A percentile compares a stretch with the other conserved stretches of the same genome.
These are phyloP conservation scores for Xylaria venustula DNA, from an alignment of 495 filamentous ascomycete species.

Conservation along the genomic window DNA sequence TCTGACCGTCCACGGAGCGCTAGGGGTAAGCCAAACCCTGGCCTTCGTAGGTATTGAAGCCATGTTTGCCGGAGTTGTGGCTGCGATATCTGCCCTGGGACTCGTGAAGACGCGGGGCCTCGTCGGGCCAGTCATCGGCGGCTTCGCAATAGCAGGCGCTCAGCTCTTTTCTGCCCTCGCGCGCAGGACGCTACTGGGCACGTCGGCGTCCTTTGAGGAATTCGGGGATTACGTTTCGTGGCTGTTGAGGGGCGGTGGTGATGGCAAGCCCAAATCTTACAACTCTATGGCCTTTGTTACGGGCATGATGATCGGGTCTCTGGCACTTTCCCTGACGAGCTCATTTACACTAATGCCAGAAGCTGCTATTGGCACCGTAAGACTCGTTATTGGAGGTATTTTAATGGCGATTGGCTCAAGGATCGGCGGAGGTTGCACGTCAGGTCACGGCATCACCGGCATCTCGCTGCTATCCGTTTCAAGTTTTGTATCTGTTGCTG, in stretches of 20 bases:
- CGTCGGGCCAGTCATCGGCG: conserved; percentile 42
- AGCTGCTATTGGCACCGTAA: conserved; percentile 27
- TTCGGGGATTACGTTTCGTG: conserved; percentile 47
- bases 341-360: conserved; percentile 26
- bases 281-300: conserved; percentile 42
- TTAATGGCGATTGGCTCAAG: conserved; percentile 53
- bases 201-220: conserved; percentile 53
- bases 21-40: conserved; percentile 26
- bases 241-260: conserved; percentile 20
- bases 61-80: conserved; percentile 27
- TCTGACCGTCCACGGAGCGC: conserved; percentile 32
- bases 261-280: conserved; percentile 26
- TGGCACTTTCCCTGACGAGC: conserved; percentile 22
- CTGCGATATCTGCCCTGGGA: conserved; percentile 25
- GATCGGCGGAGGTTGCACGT: conserved; percentile 58
- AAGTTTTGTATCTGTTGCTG: conserved; percentile 51
- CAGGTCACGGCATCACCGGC: conserved; percentile 59
- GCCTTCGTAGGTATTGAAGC: conserved; percentile 32
- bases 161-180: conserved; percentile 47
- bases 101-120: conserved; percentile 29
- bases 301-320: conserved; percentile 45
- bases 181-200: conserved; percentile 45
- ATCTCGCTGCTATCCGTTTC: conserved; percentile 49
- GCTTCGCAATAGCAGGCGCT: conserved; percentile 47
- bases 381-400: conserved; percentile 46